Base-by-base conservation (phyloP, 768 basidiomycete genomes). In the Suillus lakei region DNA sequence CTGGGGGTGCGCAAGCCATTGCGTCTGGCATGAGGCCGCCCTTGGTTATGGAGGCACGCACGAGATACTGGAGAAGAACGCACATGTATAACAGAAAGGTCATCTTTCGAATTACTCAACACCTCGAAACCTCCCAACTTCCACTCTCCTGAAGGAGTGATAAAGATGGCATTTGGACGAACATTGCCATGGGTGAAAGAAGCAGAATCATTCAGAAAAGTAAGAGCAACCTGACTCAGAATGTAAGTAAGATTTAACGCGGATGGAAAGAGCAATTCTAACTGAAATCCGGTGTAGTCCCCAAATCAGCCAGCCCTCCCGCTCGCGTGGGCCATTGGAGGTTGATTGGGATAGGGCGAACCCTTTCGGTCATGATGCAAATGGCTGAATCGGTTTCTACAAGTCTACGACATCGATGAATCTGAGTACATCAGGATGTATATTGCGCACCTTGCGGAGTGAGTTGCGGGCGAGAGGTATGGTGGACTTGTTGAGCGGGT, bases 111-210 rank as follows among this genome's bases (percentile, higher is more conserved):
- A 69, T 85, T 93, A 70, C 93, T 95, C 67, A 98, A 76, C 0
- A 96, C 78, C 71, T 99, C 98, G 72, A 99, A 96, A 1, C 96
- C 97, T 23, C 94, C 96, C 9, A 99, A 81, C 73, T 93, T 93
- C 97, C 96, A 99, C 80, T 99, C 98, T 6, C 97, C 94, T 0
- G 95, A 93, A 0, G 91, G 90, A 1, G 97, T 95, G 60, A 98
- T 87, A 74, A 98, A 98, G 64, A 98, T 87, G 2, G 93, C 88
- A 64, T 86, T 84, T 21, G 85, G 75, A n/a, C n/a, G n/a, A n/a
- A n/a, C n/a, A n/a, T n/a, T n/a, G n/a, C n/a, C n/a, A n/a, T n/a
- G n/a, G n/a, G n/a, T n/a, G n/a, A n/a, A n/a, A n/a, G n/a, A n/a
- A n/a, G n/a, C n/a, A n/a, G n/a, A n/a, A n/a, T n/a, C n/a, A n/a